Base-by-base conservation (phyloP, 257 asterid species). In the Buddleja alternifolia region DNA sequence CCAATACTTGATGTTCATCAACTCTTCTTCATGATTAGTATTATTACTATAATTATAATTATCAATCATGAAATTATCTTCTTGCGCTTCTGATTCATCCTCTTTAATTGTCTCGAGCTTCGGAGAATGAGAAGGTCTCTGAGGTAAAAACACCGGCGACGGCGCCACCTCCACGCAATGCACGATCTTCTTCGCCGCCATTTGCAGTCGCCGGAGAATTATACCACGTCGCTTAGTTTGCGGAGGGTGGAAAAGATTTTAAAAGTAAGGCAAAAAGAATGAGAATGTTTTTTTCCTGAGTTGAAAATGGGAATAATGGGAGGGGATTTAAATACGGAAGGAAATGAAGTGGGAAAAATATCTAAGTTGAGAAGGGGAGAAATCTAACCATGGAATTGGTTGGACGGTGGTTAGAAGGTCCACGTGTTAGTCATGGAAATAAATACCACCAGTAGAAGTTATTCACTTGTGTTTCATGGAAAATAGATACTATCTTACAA, bases 101-200 rank as follows among this genome's bases (percentile, higher is more conserved):
- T 83, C 88, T 46, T 36, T 17, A 37, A 83, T 83, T 37, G 88
- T 77, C 69, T 77, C 88, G 0, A 83, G 81, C 62, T 57, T 77
- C 0, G 88, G 88, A 34, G 40, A 32, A 67, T 73, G 88, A 7
- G 75, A 77, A 7, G 70, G 75, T 17, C 75, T 83, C 10, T 44
- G 55, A 1, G 83, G 82, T 19, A 19, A 48, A 8, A 77, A 10
- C 14, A 83, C 10, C 7, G 59, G 80, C 3, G 75, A 24, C 10
- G 86, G 88, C 4, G 80, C 88, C 0, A 66, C 63, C 24, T 83
- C 88, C 37, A 72, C 42, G 82, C 81, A 79, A 1, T 23, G 59
- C 52, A 36, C 62, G 16, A 50, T 34, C 62, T 20, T 52, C 48
- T 29, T 21, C 54, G 24, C 70, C 1, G 23, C 71, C 75, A 69